A percentile compares a stretch with the other conserved stretches of the same genome.
Evolutionary conservation across 2,329 filamentous ascomycete genomes (phyloP).

Genomic region (Graphium sp.): DNA sequence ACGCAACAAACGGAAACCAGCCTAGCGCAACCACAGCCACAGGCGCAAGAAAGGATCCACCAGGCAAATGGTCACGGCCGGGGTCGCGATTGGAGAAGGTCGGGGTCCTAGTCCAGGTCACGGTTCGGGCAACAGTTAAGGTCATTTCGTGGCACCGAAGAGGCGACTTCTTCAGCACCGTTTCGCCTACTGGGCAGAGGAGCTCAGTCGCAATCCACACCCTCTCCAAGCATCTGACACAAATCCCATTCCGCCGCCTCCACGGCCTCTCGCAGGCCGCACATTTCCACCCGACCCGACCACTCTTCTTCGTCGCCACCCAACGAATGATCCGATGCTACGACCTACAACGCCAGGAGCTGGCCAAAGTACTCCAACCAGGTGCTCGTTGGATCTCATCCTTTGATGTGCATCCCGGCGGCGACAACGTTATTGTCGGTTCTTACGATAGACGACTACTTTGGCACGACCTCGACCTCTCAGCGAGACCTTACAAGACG

Average conservation of each 20-base stretch:
- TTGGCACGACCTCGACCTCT: slow-evolving; percentile 94
- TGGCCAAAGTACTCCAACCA: slow-evolving; percentile 85
- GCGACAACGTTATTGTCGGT: slow-evolving; percentile 86
- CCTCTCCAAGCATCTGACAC: slow-evolving; percentile 83
- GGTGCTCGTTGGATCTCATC: slow-evolving; percentile 87
- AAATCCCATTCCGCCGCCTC: slow-evolving; percentile 72
- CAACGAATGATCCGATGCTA: slow-evolving; percentile 88
- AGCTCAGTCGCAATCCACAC: slow-evolving; percentile 88
- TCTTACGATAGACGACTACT: slow-evolving; percentile 87
- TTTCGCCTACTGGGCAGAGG: slow-evolving; percentile 63
- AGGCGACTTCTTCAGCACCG: slow-evolving; percentile 86
- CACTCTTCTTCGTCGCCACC: slow-evolving; percentile 91
- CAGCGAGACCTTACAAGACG: slow-evolving; percentile 83
- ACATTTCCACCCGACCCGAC: slow-evolving; percentile 85
- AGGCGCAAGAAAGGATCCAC: slow-evolving; percentile 52
- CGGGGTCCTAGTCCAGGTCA: slow-evolving; percentile 65
- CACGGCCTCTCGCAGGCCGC: slow-evolving; percentile 71
- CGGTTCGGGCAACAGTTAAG: slow-evolving; percentile 68
- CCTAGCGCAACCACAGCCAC: slow-evolving; percentile 25
- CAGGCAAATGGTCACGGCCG: slow-evolving; percentile 73
- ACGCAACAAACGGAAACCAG: slow-evolving; percentile 55
- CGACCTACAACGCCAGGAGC: slow-evolving; percentile 78
- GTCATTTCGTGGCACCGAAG: slow-evolving; percentile 85
- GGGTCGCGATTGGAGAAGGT: slow-evolving; percentile 55
- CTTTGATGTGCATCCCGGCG: slow-evolving; percentile 83